Evolutionary conservation across 2,329 filamentous ascomycete genomes (phyloP).

Genomic region (Elsinoe necatrix): DNA sequence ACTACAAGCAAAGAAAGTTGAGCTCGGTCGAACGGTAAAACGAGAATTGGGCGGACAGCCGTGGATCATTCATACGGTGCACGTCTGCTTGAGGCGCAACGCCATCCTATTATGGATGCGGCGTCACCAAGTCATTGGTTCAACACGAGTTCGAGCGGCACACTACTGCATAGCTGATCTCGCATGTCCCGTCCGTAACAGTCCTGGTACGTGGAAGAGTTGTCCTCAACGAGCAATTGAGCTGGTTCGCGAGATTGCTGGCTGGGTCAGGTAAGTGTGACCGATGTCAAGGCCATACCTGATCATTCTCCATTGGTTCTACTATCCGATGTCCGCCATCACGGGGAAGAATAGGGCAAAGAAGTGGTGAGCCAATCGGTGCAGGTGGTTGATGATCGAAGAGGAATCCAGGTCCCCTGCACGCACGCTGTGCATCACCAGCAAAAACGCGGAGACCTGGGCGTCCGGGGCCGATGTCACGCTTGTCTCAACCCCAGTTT

Average conservation of each 20-base stretch:
- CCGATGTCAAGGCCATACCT: neutral
- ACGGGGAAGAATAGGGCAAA: constrained; percentile 9
- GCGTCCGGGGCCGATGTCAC: constrained; percentile 7
- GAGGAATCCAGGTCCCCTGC: neutral
- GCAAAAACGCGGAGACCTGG: constrained; percentile 7
- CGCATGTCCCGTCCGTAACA: constrained; percentile 9
- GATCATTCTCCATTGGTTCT: neutral
- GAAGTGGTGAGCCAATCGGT: constrained; percentile 3
- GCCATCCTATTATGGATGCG: neutral
- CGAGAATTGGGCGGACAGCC: constrained; percentile 10
- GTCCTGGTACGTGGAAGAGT: neutral
- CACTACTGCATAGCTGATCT: constrained; percentile 12
- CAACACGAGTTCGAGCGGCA: constrained; percentile 8
- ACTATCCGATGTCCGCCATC: neutral
- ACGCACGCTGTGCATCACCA: neutral
- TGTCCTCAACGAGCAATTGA: neutral
- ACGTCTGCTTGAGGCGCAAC: constrained; percentile 1
- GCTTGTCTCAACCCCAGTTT: constrained; percentile 11
- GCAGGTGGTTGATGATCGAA: neutral
- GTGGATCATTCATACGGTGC: neutral
- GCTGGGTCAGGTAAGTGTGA: neutral
- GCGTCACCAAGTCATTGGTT: neutral
- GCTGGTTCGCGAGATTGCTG: neutral
- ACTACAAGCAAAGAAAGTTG: neutral
- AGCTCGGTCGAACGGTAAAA: constrained; percentile 15